Conservation (phyloP, 495 filamentous ascomycete species). For the Apiosordaria backusii region DNA sequence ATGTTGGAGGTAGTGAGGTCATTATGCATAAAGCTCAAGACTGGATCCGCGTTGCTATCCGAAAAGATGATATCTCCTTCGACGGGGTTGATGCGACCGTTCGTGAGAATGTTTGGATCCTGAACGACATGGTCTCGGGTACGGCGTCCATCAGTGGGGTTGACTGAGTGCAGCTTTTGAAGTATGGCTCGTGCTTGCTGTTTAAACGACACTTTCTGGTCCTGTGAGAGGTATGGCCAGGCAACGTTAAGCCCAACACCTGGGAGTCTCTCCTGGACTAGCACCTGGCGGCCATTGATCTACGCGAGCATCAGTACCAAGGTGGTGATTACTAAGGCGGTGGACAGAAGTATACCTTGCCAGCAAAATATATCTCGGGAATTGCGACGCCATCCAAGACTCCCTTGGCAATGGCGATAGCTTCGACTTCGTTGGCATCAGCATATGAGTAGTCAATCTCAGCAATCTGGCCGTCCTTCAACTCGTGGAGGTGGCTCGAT, state of each 20-base stretch:
- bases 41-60: conserved; percentile 24
- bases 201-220: conserved; percentile 42
- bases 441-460: conserved; percentile 39
- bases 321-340: conserved; percentile 3
- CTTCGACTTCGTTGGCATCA: conserved; percentile 43
- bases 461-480: not conserved
- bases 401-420: conserved; percentile 33
- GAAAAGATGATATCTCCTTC: conserved; percentile 38
- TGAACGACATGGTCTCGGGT: conserved; percentile 32
- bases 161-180: conserved; percentile 43
- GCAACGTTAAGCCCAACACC: conserved; percentile 44
- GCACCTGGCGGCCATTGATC: conserved; percentile 39
- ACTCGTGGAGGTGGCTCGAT: conserved; percentile 43
- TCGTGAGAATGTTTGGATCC: conserved; percentile 36
- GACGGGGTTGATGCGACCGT: conserved; percentile 32
- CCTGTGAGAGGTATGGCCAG: conserved; percentile 40
- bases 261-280: conserved; percentile 44
- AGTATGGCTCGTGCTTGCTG: conserved; percentile 41
- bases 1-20: conserved; percentile 40
- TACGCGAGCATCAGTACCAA: conserved; percentile 28
- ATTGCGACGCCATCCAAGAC: conserved; percentile 34
- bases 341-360: conserved; percentile 33
- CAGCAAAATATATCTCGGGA: conserved; percentile 41
- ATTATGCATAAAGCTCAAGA: conserved; percentile 44
- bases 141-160: conserved; percentile 21